Evolutionary conservation across 2,329 filamentous ascomycete genomes (phyloP), one percentile per base, ranked within the genome.

Genomic region (Fusarium sp.): DNA sequence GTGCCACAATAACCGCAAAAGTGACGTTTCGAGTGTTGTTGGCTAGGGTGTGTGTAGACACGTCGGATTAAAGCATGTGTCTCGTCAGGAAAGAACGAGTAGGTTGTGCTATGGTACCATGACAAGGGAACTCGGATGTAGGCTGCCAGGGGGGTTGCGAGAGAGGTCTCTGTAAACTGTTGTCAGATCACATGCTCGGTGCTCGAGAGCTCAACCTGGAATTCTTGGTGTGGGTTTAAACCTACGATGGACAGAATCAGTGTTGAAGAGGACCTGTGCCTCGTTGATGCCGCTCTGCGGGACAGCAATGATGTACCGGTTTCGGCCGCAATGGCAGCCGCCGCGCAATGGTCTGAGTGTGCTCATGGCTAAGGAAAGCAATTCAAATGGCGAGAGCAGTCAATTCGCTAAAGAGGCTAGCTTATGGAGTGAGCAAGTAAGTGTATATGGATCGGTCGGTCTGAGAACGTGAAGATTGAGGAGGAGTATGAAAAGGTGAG

Each of bases 1-100:
- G 94, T 97, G 55, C 94, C 94, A 78, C 94, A 97, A 82, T 92
- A 97, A 25, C 94, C 94, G 81, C 94, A 98, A 80, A 98, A 98
- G 72, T 94, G 88, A 52, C 93, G 89, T 77, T 91, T 89, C 2
- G 88, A 84, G 73, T 87, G 82, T 54, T 85, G 84, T 55, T 87
- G 86, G 72, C 84, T 81, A 4, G 84, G 84, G 24, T 90, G 86
- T 12, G 88, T 88, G 79, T 92, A 94, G 49, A 86, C 85, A 43
- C 90, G 87, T 59, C 88, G 89, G 77, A 94, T 94, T 54, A 84
- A 83, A 57, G 84, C 74, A 78, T 88, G 87, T 18, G 90, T 88
- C 82, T 97, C 94, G 80, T 97, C 93, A 5, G 91, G 87, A 78
- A 91, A 94, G 78, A 90, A 91, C 48, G 94, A 88, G 71, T 89